These are phyloP conservation scores for Ophiostoma himal-ulmi DNA, from an alignment of 2,329 filamentous ascomycete genomes.

Conservation along the genomic window DNA sequence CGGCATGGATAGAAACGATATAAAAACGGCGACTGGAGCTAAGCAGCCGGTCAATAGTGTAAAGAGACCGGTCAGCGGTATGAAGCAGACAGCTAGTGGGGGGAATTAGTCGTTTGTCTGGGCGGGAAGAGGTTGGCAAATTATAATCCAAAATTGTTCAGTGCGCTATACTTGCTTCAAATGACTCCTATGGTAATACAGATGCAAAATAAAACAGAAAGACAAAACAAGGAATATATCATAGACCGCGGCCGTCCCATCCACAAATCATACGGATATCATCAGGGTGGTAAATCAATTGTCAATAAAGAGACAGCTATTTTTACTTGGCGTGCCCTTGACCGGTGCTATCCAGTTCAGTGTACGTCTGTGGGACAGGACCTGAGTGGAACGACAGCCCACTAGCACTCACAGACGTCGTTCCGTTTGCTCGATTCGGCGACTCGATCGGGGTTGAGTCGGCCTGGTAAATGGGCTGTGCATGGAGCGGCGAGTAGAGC, in stretches of 20 bases:
- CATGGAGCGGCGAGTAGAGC: slow-evolving; percentile 19
- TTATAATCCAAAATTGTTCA: not conserved
- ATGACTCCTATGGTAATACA: not conserved
- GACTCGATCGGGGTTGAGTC: slow-evolving; percentile 23
- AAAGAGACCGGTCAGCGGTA: not conserved
- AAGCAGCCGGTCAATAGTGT: not conserved
- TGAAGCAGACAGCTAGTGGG: not conserved
- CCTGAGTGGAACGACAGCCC: slow-evolving; percentile 35
- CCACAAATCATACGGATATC: not conserved
- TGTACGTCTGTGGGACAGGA: slow-evolving; percentile 34
- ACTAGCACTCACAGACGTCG: slow-evolving; percentile 17
- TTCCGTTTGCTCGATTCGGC: slow-evolving; percentile 3
- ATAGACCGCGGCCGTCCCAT: no score
- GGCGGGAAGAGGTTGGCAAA: not conserved
- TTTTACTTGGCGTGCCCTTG: not conserved
- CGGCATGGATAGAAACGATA: not conserved
- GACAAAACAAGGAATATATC: no score
- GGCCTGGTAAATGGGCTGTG: slow-evolving; percentile 24
- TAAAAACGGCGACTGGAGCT: not conserved
- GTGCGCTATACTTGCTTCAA: not conserved
- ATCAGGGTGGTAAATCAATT: not conserved
- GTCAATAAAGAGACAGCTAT: not conserved
- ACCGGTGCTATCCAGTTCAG: slow-evolving; percentile 27
- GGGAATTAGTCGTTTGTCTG: not conserved
- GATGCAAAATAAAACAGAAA: not conserved